These are phyloP conservation scores for Citrus inodora DNA, from an alignment of 345 rosid species.

Conservation along the genomic window DNA sequence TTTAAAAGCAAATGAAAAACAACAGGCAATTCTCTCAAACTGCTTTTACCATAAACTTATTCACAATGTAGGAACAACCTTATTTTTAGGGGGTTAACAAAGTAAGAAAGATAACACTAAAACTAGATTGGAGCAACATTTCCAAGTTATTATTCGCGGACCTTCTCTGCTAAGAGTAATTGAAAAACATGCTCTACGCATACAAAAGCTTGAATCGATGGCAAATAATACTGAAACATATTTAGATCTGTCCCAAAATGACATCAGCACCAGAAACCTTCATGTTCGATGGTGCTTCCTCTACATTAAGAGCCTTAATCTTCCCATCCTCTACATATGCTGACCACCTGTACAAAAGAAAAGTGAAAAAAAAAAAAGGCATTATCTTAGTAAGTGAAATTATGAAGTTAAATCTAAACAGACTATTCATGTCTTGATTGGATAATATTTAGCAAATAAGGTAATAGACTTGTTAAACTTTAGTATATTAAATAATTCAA, in stretches of 20 bases:
- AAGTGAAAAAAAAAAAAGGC: neutral
- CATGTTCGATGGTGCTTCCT: constrained; percentile 85
- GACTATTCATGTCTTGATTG: neutral
- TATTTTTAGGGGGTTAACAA: neutral
- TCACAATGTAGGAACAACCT: neutral
- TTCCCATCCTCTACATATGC: constrained; percentile 83
- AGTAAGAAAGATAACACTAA: neutral
- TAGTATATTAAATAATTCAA: too few species aligned
- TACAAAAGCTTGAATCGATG: neutral
- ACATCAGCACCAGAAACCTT: constrained; percentile 80
- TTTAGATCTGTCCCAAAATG: constrained; percentile 71
- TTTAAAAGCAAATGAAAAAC: too few species aligned
- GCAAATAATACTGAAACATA: neutral
- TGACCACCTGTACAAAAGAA: constrained; percentile 60
- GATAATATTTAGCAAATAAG: neutral
- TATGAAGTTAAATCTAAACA: neutral
- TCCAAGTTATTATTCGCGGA: neutral
- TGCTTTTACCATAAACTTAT: neutral
- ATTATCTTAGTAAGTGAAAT: neutral
- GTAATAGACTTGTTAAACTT: too few species aligned
- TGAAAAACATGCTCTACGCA: neutral
- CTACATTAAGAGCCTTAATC: constrained; percentile 74
- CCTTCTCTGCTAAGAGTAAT: neutral
- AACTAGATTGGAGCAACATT: neutral
- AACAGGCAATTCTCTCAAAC: too few species aligned